Conservation (phyloP, 192 early-diverging fungal species). For the Phlyctochytrium planicorne region DNA sequence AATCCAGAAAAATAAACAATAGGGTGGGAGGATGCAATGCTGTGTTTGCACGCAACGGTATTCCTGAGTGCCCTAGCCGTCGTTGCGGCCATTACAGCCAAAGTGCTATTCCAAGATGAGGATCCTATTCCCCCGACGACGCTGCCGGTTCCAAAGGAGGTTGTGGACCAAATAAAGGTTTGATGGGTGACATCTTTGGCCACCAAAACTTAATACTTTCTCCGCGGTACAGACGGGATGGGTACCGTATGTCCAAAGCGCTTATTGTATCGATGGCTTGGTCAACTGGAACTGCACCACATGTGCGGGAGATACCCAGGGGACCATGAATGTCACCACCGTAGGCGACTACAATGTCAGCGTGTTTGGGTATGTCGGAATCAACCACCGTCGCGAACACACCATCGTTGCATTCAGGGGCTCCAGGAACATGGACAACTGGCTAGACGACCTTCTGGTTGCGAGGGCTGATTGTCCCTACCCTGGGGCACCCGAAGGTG, state of each 20-base stretch:
- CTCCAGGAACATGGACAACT: slow-evolving; percentile 22
- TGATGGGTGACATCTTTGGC: neutral
- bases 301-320: slow-evolving; percentile 9
- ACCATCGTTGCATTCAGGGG: slow-evolving; percentile 24
- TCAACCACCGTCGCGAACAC: slow-evolving; percentile 5
- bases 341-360: slow-evolving; percentile 16
- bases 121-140: neutral
- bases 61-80: too few relatives aligned
- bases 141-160: neutral
- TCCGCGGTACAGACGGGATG: neutral
- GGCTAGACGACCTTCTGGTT: slow-evolving; percentile 25
- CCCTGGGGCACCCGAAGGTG: slow-evolving; percentile 33
- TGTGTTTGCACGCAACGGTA: too few relatives aligned
- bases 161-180: slow-evolving; percentile 1
- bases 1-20: too few relatives aligned
- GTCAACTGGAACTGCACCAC: slow-evolving; percentile 19
- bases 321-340: slow-evolving; percentile 9
- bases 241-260: slow-evolving; percentile 23
- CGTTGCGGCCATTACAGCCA: too few relatives aligned
- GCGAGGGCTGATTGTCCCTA: slow-evolving; percentile 34
- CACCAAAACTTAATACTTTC: neutral
- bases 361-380: slow-evolving; percentile 21
- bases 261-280: slow-evolving; percentile 19
- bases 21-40: too few relatives aligned
- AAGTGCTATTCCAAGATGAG: too few relatives aligned